Conservation (phyloP, 2,329 filamentous ascomycete species). For the Rutstroemia sydowiana region DNA sequence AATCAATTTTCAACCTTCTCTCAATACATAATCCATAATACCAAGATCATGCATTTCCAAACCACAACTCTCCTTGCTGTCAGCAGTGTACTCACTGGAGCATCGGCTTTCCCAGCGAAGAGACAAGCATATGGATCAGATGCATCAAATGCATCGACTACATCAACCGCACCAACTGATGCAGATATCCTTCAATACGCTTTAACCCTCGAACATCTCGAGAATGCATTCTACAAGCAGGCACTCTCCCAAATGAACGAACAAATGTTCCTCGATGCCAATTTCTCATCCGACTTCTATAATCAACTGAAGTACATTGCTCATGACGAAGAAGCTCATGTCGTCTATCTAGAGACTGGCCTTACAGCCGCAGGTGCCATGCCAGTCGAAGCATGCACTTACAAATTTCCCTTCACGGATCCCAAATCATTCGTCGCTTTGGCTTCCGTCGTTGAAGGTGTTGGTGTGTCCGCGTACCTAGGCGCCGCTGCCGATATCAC, state of each 20-base stretch:
- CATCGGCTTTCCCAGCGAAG: conserved; percentile 17
- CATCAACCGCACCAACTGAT: conserved; percentile 8
- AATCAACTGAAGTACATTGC: conserved; percentile 49
- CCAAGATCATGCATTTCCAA: conserved; percentile 24
- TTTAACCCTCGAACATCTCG: conserved; percentile 48
- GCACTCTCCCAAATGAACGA: conserved; percentile 50
- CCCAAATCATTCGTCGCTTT: conserved; percentile 45
- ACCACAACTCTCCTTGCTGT: conserved; percentile 14
- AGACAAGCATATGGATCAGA: too few species aligned
- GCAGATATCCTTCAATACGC: conserved; percentile 40
- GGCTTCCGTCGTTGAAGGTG: conserved; percentile 47
- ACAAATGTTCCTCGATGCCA: conserved; percentile 44
- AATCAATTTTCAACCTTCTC: too few species aligned
- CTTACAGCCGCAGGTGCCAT: conserved; percentile 39
- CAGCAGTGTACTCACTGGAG: conserved; percentile 8
- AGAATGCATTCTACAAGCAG: conserved; percentile 56
- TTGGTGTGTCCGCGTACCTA: conserved; percentile 54
- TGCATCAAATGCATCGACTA: too few species aligned
- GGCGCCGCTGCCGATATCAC: conserved; percentile 54
- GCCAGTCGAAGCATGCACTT: conserved; percentile 49
- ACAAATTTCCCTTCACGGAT: conserved; percentile 45
- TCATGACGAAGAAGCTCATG: conserved; percentile 50
- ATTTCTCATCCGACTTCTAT: conserved; percentile 46
- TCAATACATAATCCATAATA: neutral
- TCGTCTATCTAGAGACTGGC: conserved; percentile 44